Base-by-base conservation (phyloP, 148 eudicot genomes). In the Fallopia convolvulus region DNA sequence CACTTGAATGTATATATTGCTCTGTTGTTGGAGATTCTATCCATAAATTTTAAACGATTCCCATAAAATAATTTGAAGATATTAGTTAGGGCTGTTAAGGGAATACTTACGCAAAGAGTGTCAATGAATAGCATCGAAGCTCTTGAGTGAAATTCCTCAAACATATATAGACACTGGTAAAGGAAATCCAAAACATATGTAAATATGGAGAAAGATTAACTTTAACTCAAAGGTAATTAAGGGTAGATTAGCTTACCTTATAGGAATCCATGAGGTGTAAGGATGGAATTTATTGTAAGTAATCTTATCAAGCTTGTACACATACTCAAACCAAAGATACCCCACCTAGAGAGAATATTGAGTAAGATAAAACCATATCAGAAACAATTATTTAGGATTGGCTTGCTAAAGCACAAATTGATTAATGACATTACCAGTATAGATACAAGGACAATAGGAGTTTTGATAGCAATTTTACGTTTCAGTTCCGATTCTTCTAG, bases 261-360 rank as follows among this genome's bases (percentile, higher is more conserved):
- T 92, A 50, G 99, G 99, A 42, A 95, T 95, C 99, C 99, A 95
- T 52, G 99, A 95, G 78, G 99, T 95, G 75, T 92, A 95, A 80
- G 99, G 99, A 84, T 95, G 99, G 75, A 82, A 88, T 78, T 91
- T 87, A 72, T 95, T 93, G 86, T 95, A 93, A 26, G 94, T 87
- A 60, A 86, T 81, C 82, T 95, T 91, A 75, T 92, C 94, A 72
- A 95, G 87, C 88, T 91, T 95, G 92, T 95, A 95, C 63, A 95
- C 76, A 76, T 84, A 82, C 83, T 95, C 97, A 48, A 85, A 79
- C 99, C 99, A 95, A n/a, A 95, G 70, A 85, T 93, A 95, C 79
- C 99, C 97, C 49, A 90, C 82, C 97, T 95, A 79, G 6, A 68
- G 46, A 61, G 70, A 72, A 79, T 74, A 68, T 71, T 56, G 80